Percentiles rank a stretch among this genome's conserved stretches.
Conservation (phyloP, 176 grass and related monocot species). For the Thalia dealbata region DNA sequence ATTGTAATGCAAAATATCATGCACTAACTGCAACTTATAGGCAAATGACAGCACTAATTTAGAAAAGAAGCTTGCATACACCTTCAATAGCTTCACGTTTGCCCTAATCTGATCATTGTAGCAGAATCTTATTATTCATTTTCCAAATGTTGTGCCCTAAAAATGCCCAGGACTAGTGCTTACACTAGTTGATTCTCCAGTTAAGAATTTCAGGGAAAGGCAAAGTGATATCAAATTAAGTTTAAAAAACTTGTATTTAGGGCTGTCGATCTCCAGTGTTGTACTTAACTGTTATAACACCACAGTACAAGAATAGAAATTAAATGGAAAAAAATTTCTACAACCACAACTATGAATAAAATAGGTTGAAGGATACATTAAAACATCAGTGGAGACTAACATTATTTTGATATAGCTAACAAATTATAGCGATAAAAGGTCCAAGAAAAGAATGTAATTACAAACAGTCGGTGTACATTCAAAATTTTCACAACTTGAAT, state of each 20-base stretch:
- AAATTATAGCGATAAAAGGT: background rate
- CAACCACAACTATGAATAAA: background rate
- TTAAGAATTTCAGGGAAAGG: too few species aligned
- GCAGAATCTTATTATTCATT: background rate
- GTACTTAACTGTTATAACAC: background rate
- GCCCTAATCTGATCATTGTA: background rate
- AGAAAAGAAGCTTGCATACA: background rate
- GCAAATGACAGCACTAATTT: too few species aligned
- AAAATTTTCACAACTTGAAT: background rate
- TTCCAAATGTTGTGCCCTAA: background rate
- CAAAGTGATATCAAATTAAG: too few species aligned
- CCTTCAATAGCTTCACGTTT: too few species aligned
- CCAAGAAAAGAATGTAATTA: background rate
- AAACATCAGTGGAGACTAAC: background rate
- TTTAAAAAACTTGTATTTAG: too few species aligned
- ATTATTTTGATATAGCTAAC: background rate
- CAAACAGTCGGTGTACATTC: background rate
- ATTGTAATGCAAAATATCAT: too few species aligned
- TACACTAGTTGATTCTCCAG: background rate
- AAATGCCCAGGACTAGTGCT: background rate
- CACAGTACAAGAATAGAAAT: background rate
- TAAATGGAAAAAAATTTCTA: background rate
- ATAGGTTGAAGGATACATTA: background rate
- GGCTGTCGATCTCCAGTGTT: background rate
- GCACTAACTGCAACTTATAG: too few species aligned